Conservation (phyloP, 306 rosid genomes). For the Fagus sylvatica region DNA sequence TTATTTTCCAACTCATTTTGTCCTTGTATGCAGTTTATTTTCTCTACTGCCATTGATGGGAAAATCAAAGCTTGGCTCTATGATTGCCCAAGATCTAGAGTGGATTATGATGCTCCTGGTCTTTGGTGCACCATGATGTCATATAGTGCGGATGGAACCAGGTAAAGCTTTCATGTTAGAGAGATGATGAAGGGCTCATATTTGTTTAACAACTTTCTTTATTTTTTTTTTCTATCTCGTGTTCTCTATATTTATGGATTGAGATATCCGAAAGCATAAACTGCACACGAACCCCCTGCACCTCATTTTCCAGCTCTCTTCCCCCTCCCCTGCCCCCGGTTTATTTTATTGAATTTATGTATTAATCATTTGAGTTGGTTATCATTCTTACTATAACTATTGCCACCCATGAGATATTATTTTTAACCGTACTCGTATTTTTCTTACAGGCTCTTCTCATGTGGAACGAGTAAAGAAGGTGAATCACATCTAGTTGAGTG, state of each 20-base stretch:
- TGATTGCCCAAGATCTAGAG: slow-evolving; percentile 46
- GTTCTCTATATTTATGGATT: neutral
- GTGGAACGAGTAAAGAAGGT: slow-evolving; percentile 50
- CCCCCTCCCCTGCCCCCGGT: neutral
- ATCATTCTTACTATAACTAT: neutral
- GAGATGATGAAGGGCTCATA: neutral
- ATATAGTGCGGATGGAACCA: slow-evolving; percentile 51
- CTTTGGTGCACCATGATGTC: slow-evolving; percentile 52
- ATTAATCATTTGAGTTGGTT: neutral
- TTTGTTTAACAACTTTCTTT: neutral
- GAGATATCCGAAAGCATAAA: neutral
- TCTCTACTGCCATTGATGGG: slow-evolving; percentile 46
- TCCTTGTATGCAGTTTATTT: slow-evolving; percentile 36
- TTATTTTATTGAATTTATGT: neutral
- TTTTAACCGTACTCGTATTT: neutral
- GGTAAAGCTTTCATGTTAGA: slow-evolving; percentile 25
- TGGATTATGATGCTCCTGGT: slow-evolving; percentile 52
- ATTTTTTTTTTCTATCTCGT: neutral
- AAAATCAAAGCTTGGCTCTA: slow-evolving; percentile 50
- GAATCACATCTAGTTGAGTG: slow-evolving; percentile 54
- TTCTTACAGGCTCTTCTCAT: slow-evolving; percentile 42
- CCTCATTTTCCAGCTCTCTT: neutral
- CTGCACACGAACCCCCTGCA: neutral
- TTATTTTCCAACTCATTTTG: neutral
- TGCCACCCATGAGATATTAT: neutral